A percentile compares a stretch with the other conserved stretches of the same genome.
Conservation (phyloP, 164 flowering plant species). For the Macadamia tetraphylla region DNA sequence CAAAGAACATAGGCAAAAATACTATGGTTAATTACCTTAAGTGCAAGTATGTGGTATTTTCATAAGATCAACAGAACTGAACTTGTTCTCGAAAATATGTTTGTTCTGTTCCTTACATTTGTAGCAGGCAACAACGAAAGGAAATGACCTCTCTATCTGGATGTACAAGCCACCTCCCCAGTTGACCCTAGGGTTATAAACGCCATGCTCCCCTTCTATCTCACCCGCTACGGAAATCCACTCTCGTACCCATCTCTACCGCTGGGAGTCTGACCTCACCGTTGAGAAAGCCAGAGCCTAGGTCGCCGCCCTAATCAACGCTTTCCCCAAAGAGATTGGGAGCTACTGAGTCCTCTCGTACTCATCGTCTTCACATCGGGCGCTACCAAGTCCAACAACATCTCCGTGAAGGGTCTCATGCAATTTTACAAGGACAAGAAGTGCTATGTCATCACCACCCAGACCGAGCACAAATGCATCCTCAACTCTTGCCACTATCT, state of each 20-base stretch:
- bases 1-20: too few species aligned
- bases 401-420: slow-evolving; percentile 26
- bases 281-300: slow-evolving; percentile 75
- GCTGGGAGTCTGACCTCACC: slow-evolving; percentile 92
- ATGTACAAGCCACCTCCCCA: slow-evolving; percentile 21
- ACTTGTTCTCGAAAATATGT: too few species aligned
- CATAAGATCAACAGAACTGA: too few species aligned
- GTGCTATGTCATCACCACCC: slow-evolving; percentile 43
- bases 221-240: slow-evolving; percentile 85
- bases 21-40: too few species aligned
- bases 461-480: slow-evolving; percentile 98
- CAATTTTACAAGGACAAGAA: too few species aligned
- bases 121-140: slow-evolving; percentile 11
- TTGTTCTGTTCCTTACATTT: not conserved
- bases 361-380: slow-evolving; percentile 77
- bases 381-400: slow-evolving; percentile 91
- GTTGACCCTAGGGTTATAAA: slow-evolving; percentile 91
- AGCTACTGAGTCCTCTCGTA: too few species aligned
- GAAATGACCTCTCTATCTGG: slow-evolving; percentile 76
- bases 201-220: slow-evolving; percentile 76
- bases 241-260: slow-evolving; percentile 91
- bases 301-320: slow-evolving; percentile 65
- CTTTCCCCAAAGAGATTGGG: slow-evolving; percentile 76
- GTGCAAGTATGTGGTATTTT: too few species aligned
- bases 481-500: slow-evolving; percentile 86